Evolutionary conservation across 1,284 basidiomycete species (phyloP), one percentile per base, ranked within the genome.

Genomic region (Apiotrichum montevideense): DNA sequence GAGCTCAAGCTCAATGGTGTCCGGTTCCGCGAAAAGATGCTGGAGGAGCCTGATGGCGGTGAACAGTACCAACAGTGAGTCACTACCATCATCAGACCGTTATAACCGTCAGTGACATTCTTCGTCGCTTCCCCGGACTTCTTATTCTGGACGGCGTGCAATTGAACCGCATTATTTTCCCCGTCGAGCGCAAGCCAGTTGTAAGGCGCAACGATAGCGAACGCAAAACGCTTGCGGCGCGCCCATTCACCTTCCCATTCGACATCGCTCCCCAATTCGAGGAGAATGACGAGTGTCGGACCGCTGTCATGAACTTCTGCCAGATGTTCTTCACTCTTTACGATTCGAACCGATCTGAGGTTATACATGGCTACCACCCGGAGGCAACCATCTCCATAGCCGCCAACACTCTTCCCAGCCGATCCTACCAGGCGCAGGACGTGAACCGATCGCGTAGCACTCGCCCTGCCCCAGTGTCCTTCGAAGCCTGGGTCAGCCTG

Each of bases 371-470:
- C 6, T 98, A 98, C 72, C 84, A 88, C 59, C 83, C 87, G 0
- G 79, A 83, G 41, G 88, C 94, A 11, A 92, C 90, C 9, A 93
- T 97, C 70, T 95, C 93, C 0, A 87, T 87, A 72, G 86, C 87
- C 11, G 82, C 84, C 64, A 92, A 93, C 72, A 92, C 92, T 2
- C 87, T 93, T 48, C 89, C 90, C 4, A 77, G 80, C 9, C 87
- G 87, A 51, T 74, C 72, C 1, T 47, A 50, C 34, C 65, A 66
- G 47, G 59, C 63, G 3, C 33, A 35, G 3, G 61, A 68, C 6
- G 56, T 71, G 34, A 37, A 54, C 6, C 57, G 56, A 5, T 57
- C 66, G 14, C 57, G 72, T 62, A 34, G 80, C 88, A 78, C 90
- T 87, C 40, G 87, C 90, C 73, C 93, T 3, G 93, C 77, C 81